Evolutionary conservation across 768 basidiomycete genomes (phyloP), one percentile per base, ranked within the genome.

Genomic region (Hericium erinaceus): DNA sequence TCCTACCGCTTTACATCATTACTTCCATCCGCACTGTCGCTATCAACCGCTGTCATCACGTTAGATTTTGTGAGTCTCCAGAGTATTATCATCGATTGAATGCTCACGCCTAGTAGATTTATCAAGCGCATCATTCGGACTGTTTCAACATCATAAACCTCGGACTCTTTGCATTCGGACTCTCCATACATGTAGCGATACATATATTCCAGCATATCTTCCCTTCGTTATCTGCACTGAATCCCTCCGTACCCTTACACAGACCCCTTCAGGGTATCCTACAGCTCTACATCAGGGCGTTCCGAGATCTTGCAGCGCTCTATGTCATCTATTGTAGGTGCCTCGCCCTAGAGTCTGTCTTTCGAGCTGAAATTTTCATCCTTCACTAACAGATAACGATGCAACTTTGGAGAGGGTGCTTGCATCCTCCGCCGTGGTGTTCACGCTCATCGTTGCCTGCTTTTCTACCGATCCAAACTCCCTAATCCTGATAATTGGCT

Each of bases 381-480:
- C n/a, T 39, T n/a, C 24, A 52, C 37, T 41, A 24, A 12, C 39
- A 75, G 75, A 67, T 39, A 65, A 68, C 53, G 69, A 67, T 54
- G 67, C 70, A 18, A 58, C 66, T 33, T 57, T 56, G 2, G 67
- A 68, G 53, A 67, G 67, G 15, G 62, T 69, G 18, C 41, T 67
- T 24, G 58, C 60, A 40, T 60, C 64, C 18, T 54, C 66, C 22
- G 58, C 65, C 39, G 59, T 67, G 16, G 64, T 64, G 3, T 22
- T 69, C 9, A 51, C 62, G 22, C 56, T 68, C 52, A 50, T 69
- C 15, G 40, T 59, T 18, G 52, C 53, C 1, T 16, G 16, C 9
- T n/a, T 20, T 22, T 51, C 28, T 24, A 26, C 22, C 10, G 24
- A 37, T 26, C 24, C 18, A 10, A 51, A 16, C 18, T 51, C 24